A percentile compares a stretch with the other conserved stretches of the same genome.
phyloP scores from a whole-genome alignment of 2,329 filamentous ascomycete genomes.

The Xylariaceae sp. region DNA sequence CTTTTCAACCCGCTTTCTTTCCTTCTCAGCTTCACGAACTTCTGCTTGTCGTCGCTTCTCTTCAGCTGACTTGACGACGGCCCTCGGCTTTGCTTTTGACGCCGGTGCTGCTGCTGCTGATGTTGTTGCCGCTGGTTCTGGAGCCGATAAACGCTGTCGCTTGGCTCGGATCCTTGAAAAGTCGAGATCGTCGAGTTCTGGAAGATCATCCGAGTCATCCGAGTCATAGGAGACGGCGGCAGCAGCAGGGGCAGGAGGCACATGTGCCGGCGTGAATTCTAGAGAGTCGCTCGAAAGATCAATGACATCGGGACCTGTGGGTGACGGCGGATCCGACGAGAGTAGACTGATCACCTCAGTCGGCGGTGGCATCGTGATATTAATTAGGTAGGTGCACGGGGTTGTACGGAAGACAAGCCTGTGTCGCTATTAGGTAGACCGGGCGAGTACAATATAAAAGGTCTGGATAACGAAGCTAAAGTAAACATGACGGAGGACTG shows the following conservation, averaged over 20 bases:
- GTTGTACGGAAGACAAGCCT: too few relatives aligned
- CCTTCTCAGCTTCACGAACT: conserved; percentile 50
- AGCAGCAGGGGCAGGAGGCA: not conserved
- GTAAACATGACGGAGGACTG: too few relatives aligned
- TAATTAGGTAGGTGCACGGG: conserved; percentile 20
- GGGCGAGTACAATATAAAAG: too few relatives aligned
- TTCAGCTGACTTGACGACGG: conserved; percentile 17
- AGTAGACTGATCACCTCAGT: conserved; percentile 35
- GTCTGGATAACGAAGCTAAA: too few relatives aligned
- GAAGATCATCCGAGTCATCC: conserved; percentile 46
- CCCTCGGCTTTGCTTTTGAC: not conserved
- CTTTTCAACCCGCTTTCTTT: conserved; percentile 51
- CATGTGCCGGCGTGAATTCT: conserved; percentile 7
- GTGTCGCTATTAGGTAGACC: too few relatives aligned
- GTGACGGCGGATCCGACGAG: conserved; percentile 16
- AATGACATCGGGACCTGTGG: conserved; percentile 9
- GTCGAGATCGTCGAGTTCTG: conserved; percentile 42
- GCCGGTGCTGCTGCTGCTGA: not conserved
- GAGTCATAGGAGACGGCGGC: conserved; percentile 28
- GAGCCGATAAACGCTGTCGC: conserved; percentile 5
- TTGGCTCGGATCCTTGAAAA: conserved; percentile 28
- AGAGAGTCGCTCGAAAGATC: conserved; percentile 30
- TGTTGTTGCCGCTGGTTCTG: not conserved
- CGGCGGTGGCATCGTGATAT: conserved; percentile 14
- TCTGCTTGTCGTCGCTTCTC: conserved; percentile 42